Evolutionary conservation across 2,329 filamentous ascomycete species (phyloP), one percentile per base, ranked within the genome.

Genomic region (Pseudopyricularia javanii): DNA sequence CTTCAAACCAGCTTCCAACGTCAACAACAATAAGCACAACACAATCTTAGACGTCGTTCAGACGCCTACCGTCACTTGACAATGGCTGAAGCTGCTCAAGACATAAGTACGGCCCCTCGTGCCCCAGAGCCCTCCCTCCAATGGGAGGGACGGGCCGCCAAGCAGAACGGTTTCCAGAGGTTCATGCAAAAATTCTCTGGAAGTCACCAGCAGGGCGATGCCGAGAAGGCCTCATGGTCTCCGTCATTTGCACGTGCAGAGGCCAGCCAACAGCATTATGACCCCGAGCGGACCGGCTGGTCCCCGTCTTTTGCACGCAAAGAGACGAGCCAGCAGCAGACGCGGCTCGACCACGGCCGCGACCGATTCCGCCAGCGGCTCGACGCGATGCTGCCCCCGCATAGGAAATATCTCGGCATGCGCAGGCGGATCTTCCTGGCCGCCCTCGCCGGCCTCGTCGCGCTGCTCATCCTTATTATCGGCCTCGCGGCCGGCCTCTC

Each of bases 401-500:
- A 49, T 32, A 34, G 24, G 15, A 43, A 17, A 11, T 53, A 53
- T 33, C 43, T 53, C 32, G 24, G 30, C 30, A 48, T 28, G 22
- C 51, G 51, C 22, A 33, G 51, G 24, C 51, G 51, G 20, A 24
- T 43, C 45, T 49, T 53, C 51, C 51, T 53, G 22, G 6, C 43
- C 30, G 32, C 26, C 7, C 28, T 40, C 51, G 26, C 32, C 24
- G 26, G 37, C 24, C 14, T 17, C 17, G 15, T 15, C 47, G 14
- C 26, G 9, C 51, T 53, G 15, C 14, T 49, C 20, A 14, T 53
- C 34, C 51, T 53, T 14, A 20, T 47, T 22, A 9, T 53, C 45
- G 51, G 51, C 45, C 51, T 53, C 45, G 51, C 40, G 14, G 33
- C 26, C 45, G 51, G 51, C 51, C 33, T 53, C n/a, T 51, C 50